A percentile compares a stretch with the other conserved stretches of the same genome.
Conservation (phyloP, 2,329 filamentous ascomycete genomes). For the Fusarium buxicola region DNA sequence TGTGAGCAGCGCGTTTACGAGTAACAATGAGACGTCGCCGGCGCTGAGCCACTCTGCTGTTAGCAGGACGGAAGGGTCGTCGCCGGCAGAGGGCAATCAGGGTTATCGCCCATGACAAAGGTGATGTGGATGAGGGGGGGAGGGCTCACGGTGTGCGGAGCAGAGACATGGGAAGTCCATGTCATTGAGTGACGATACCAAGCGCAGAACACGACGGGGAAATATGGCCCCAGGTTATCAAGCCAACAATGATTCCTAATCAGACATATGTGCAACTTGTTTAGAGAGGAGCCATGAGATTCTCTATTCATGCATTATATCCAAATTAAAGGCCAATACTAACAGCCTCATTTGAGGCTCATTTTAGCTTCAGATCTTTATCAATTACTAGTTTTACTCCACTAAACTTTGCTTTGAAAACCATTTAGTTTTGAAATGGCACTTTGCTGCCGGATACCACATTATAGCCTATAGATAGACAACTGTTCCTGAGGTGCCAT, state of each 20-base stretch:
- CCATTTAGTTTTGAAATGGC: too few relatives aligned
- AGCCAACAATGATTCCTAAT: too few relatives aligned
- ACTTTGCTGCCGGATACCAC: too few relatives aligned
- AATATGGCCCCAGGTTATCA: neutral
- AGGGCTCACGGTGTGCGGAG: too few relatives aligned
- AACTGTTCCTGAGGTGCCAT: too few relatives aligned
- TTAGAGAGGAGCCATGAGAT: neutral
- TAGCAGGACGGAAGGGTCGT: neutral
- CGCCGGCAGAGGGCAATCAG: neutral
- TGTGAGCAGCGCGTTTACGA: neutral
- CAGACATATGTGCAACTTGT: neutral
- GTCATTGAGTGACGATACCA: constrained; percentile 12
- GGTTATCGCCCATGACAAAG: constrained; percentile 4
- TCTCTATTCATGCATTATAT: neutral
- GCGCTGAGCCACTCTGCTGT: constrained; percentile 1
- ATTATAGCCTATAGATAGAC: too few relatives aligned
- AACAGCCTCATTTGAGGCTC: too few relatives aligned
- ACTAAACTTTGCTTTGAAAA: too few relatives aligned
- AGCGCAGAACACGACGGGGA: neutral
- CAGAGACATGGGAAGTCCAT: neutral
- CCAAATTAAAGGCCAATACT: neutral
- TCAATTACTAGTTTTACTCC: too few relatives aligned
- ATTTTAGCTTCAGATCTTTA: too few relatives aligned
- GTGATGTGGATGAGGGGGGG: neutral
- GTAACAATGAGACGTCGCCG: neutral